Conservation (phyloP, 192 early-diverging fungal species). For the Coemansia sp. region DNA sequence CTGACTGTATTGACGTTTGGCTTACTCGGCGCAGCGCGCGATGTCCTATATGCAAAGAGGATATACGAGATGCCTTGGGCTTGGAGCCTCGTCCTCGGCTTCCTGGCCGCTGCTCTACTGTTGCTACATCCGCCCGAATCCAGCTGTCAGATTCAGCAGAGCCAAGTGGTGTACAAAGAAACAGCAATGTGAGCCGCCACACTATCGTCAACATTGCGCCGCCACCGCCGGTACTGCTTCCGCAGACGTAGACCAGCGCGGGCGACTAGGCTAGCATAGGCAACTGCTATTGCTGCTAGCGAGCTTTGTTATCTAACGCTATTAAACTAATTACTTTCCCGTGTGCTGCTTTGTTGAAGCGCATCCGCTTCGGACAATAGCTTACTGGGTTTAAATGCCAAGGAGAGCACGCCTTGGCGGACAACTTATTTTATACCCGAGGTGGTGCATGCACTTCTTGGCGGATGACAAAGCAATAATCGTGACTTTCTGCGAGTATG, state of each 20-base stretch:
- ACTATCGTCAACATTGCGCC: conserved; percentile 13
- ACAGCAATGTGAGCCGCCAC: not conserved
- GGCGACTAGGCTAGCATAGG: not conserved
- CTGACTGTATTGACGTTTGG: conserved; percentile 65
- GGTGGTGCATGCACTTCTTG: not conserved
- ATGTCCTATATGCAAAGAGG: conserved; percentile 51
- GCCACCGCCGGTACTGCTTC: conserved; percentile 12
- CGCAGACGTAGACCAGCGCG: not conserved
- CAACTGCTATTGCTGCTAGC: too few species aligned
- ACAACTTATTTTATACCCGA: not conserved
- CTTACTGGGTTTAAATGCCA: not conserved
- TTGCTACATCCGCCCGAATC: not conserved
- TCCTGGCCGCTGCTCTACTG: not conserved
- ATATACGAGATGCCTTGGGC: conserved; percentile 29
- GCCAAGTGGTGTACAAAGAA: not conserved
- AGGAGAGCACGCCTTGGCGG: not conserved
- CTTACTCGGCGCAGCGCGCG: conserved; percentile 36
- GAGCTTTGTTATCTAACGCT: too few species aligned
- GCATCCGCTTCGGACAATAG: not conserved
- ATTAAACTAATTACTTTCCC: not conserved
- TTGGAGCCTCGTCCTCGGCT: conserved; percentile 14
- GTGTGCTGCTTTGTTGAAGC: not conserved
- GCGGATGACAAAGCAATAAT: not conserved
- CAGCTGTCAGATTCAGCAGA: not conserved
- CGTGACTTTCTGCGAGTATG: not conserved